A percentile compares a stretch with the other conserved stretches of the same genome.
Evolutionary conservation across 1,284 basidiomycete genomes (phyloP).

Genomic region (Apiotrichum mycotoxinovorans): DNA sequence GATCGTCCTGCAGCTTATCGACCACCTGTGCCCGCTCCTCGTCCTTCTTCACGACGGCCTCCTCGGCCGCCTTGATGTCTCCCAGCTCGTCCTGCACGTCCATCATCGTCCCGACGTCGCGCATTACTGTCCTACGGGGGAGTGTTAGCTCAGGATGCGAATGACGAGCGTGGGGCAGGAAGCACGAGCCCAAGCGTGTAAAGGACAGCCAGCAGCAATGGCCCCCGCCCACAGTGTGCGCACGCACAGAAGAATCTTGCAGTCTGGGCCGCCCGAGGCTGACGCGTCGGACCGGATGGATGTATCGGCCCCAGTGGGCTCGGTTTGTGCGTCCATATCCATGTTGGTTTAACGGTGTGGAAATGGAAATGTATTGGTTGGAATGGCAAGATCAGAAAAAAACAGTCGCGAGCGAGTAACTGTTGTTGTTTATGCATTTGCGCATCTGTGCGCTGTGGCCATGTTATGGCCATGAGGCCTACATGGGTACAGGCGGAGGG

Average conservation of each 20-base stretch:
- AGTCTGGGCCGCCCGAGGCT: neutral
- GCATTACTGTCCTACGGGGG: conserved; percentile 27
- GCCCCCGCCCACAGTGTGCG: no score
- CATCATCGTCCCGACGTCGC: conserved; percentile 28
- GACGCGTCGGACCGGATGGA: neutral
- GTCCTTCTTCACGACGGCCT: conserved; percentile 34
- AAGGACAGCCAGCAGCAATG: no score
- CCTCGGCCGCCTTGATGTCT: conserved; percentile 34
- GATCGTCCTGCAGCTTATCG: conserved; percentile 26
- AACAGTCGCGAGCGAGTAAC: no score
- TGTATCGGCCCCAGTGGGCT: neutral
- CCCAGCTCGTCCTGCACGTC: conserved; percentile 34
- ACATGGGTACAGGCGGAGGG: no score
- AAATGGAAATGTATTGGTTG: no score
- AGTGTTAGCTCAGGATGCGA: neutral
- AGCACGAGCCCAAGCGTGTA: no score
- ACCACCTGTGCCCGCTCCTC: conserved; percentile 24
- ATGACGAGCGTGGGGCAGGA: neutral
- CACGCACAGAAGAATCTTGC: neutral
- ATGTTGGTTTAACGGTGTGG: no score
- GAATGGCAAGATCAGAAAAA: no score
- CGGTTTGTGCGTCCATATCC: no score
- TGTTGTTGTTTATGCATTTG: no score
- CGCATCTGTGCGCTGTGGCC: no score
- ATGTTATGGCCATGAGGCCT: no score